A percentile compares a stretch with the other conserved stretches of the same genome.
Conservation (phyloP, 345 rosid genomes). For the Nasturtium officinale region DNA sequence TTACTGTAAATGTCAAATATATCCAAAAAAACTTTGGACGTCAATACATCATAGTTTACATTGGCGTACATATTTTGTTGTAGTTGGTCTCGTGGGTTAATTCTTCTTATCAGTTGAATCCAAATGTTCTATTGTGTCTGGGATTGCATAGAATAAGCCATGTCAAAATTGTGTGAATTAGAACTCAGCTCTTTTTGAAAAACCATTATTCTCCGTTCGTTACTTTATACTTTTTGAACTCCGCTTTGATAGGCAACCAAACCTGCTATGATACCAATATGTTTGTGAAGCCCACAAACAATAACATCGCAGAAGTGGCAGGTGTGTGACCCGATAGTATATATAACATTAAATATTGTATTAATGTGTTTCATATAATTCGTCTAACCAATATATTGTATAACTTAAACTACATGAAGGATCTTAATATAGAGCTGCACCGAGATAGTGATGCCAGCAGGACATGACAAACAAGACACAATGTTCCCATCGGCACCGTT, state of each 20-base stretch:
- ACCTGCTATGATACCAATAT: conserved; percentile 35
- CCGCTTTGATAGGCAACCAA: conserved; percentile 20
- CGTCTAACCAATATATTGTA: not conserved
- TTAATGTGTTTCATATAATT: not conserved
- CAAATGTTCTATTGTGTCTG: not conserved
- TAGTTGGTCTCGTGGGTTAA: too few species aligned
- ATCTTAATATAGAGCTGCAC: conserved; percentile 52
- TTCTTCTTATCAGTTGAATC: not conserved
- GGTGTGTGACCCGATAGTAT: conserved; percentile 22
- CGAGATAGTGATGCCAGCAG: conserved; percentile 70
- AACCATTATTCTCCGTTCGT: not conserved
- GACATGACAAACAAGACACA: conserved; percentile 46
- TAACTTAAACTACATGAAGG: not conserved
- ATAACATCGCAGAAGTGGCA: conserved; percentile 48
- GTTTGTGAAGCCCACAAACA: conserved; percentile 19
- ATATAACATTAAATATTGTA: not conserved
- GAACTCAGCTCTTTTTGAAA: not conserved
- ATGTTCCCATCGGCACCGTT: conserved; percentile 66
- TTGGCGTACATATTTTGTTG: too few species aligned
- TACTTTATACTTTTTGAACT: not conserved
- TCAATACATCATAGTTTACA: too few species aligned
- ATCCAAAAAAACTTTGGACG: too few species aligned
- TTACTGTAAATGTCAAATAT: not conserved
- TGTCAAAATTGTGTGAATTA: not conserved
- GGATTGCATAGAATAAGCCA: not conserved